Evolutionary conservation across 78 protist genomes (phyloP), one percentile per base, ranked within the genome.

Genomic region (Pigoraptor vietnamica): DNA sequence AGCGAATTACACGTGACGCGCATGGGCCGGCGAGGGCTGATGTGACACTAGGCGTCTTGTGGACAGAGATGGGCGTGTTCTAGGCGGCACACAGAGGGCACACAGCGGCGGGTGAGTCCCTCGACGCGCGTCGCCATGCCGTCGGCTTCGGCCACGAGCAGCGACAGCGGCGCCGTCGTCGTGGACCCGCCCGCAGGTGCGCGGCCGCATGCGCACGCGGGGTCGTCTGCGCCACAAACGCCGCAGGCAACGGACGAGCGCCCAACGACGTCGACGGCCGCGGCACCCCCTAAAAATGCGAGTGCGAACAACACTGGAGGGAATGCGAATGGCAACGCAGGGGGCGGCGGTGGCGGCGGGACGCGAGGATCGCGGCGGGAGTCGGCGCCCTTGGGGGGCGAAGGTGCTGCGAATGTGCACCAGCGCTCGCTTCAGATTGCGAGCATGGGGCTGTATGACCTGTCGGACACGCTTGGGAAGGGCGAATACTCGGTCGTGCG

Each of bases 401-500:
- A 48, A 14, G 67, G 67, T 6, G 67, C 67, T 6, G 67, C 67
- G 67, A 48, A 48, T 48, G 67, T 48, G 67, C 67, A 48, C 67
- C 67, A 48, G 67, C 67, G 67, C 29, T 48, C 67, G 6, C 67
- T 48, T 6, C 67, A 48, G 67, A 48, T 48, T 48, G 67, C 67
- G 67, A 48, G 67, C 14, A 48, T 93, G 90, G 95, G 95, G 2
- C 36, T 67, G 81, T 94, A 94, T 81, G 55, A 34, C 33, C 14
- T 94, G 32, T 38, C 34, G 35, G 56, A 40, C 38, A 91, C 93
- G 33, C 25, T 94, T 2, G 95, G 95, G 0, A 55, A 88, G 39
- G 95, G 96, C 81, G 67, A 82, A 32, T 94, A 92, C 39, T 92
- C 93, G 9, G 37, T 92, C 25, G 96, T 94, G 34, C 1, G 23